These are phyloP conservation scores for Magnaporthiopsis poae DNA, from an alignment of 2,329 filamentous ascomycete genomes.

Conservation along the genomic window DNA sequence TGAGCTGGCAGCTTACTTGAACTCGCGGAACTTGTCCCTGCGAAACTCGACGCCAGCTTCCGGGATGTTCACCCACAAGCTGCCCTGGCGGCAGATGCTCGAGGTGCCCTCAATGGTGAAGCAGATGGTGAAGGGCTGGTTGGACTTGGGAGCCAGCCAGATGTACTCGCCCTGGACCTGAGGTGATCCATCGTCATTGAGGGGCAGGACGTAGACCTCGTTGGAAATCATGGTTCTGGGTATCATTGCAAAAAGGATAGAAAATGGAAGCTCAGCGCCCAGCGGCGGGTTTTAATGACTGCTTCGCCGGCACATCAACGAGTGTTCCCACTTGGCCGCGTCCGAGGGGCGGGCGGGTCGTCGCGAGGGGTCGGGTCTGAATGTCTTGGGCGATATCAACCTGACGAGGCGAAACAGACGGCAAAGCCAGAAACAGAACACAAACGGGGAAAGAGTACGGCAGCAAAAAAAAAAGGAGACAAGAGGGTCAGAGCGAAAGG, in stretches of 20 bases:
- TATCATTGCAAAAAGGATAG: constrained; percentile 36
- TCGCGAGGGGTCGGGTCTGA: neutral
- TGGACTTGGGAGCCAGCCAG: constrained; percentile 68
- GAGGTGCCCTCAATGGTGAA: constrained; percentile 91
- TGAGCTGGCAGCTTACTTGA: constrained; percentile 55
- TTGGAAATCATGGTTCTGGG: constrained; percentile 54
- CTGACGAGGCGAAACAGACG: neutral
- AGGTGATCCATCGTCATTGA: constrained; percentile 88
- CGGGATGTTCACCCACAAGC: constrained; percentile 93
- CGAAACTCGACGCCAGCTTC: constrained; percentile 64
- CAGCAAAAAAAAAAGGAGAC: neutral
- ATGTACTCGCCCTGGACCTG: constrained; percentile 75
- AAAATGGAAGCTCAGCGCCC: neutral
- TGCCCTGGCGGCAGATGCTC: constrained; percentile 88
- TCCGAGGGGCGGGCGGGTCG: neutral
- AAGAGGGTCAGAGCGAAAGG: neutral
- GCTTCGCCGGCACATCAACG: neutral
- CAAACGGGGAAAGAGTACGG: neutral
- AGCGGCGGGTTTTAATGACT: neutral
- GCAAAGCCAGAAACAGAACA: neutral
- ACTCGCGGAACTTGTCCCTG: constrained; percentile 72
- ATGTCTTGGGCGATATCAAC: neutral
- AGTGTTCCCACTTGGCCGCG: neutral
- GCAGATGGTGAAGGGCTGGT: constrained; percentile 66
- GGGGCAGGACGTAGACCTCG: constrained; percentile 75